A percentile compares a stretch with the other conserved stretches of the same genome.
Evolutionary conservation across 129 eudicot species (phyloP).

Genomic region (Flaveria ramosissima): DNA sequence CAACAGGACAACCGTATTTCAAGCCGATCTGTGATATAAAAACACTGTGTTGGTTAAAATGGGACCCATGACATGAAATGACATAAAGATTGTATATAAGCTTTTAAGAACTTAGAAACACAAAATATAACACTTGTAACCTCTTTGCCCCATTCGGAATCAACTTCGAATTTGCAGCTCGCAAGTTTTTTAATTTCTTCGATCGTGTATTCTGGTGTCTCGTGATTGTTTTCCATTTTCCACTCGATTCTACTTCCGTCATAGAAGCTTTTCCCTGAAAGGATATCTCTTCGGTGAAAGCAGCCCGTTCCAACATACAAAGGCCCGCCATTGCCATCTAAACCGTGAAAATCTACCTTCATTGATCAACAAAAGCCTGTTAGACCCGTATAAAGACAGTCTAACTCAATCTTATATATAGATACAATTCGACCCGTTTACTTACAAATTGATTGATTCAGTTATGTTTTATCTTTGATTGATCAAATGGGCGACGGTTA

Average conservation of each 20-base stretch:
- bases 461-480: background rate
- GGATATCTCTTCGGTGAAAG: conserved; percentile 72
- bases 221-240: conserved; percentile 29
- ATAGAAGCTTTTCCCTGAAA: conserved; percentile 54
- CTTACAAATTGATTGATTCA: background rate
- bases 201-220: conserved; percentile 17
- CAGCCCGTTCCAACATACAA: conserved; percentile 78
- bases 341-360: conserved; percentile 77
- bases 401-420: background rate
- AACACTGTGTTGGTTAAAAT: background rate
- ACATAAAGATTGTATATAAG: background rate
- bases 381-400: background rate
- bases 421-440: background rate
- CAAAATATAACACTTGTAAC: conserved; percentile 29
- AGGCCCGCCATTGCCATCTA: conserved; percentile 85
- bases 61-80: background rate
- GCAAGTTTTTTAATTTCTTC: conserved; percentile 48
- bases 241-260: conserved; percentile 39
- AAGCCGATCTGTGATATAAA: conserved; percentile 61
- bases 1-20: conserved; percentile 80
- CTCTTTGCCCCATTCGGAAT: conserved; percentile 87
- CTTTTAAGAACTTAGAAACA: background rate
- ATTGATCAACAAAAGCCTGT: conserved; percentile 5
- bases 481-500: too few relatives aligned
- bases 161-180: conserved; percentile 61